Conservation (phyloP, 1,139 yeast genomes). For the Zhuliangozyma parablackwelliae region DNA sequence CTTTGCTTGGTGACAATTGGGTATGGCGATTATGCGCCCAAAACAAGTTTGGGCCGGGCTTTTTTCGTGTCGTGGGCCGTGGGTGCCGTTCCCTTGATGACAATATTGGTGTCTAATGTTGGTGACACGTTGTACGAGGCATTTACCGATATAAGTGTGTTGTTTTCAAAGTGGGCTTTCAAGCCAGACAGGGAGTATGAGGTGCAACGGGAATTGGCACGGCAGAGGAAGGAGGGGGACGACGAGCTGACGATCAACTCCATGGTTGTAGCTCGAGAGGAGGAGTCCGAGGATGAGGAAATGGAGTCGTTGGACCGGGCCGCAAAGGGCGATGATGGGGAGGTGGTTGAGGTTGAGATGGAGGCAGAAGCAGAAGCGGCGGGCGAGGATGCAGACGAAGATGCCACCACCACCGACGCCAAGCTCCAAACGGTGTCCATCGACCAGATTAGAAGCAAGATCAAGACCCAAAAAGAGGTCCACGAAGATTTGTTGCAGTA, state of each 20-base stretch:
- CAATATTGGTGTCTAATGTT: constrained; percentile 67
- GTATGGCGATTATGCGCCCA: constrained; percentile 73
- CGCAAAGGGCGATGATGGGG: neutral
- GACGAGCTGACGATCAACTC: constrained; percentile 10
- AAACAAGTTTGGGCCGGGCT: constrained; percentile 58
- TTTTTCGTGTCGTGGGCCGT: constrained; percentile 78
- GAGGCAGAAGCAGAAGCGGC: constrained; percentile 10
- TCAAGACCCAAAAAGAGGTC: constrained; percentile 10
- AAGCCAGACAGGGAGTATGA: constrained; percentile 7
- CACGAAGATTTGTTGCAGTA: constrained; percentile 16
- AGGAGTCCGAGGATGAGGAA: constrained; percentile 7
- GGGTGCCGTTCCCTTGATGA: constrained; percentile 82
- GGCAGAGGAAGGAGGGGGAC: constrained; percentile 10
- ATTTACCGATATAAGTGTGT: constrained; percentile 16
- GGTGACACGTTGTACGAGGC: constrained; percentile 56
- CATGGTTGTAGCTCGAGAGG: constrained; percentile 5
- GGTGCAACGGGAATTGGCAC: constrained; percentile 1
- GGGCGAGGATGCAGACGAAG: constrained; percentile 7
- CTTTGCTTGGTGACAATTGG: constrained; percentile 78
- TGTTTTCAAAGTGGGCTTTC: constrained; percentile 12
- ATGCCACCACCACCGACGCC: neutral
- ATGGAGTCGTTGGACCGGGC: constrained; percentile 1
- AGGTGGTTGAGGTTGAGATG: constrained; percentile 5
- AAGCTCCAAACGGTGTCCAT: neutral
- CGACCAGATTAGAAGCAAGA: constrained; percentile 2